Evolutionary conservation across 2,329 filamentous ascomycete species (phyloP).

Genomic region (Trichoderma breve): DNA sequence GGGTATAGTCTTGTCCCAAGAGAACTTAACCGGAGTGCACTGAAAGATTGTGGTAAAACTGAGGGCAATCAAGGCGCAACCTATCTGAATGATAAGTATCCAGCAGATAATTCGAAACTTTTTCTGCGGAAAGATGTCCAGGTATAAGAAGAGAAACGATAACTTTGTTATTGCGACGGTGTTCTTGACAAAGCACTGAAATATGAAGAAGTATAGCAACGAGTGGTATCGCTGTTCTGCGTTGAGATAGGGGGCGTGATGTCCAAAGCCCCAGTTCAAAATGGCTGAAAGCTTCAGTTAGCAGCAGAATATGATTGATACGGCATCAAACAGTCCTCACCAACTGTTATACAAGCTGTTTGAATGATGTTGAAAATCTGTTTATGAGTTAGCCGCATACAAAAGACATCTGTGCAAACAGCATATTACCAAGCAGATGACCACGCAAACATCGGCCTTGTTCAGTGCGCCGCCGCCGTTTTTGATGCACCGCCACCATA

Average conservation of each 20-base stretch:
- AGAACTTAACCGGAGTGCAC: constrained; percentile 1
- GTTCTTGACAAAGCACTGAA: constrained; percentile 13
- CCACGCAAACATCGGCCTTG: constrained; percentile 14
- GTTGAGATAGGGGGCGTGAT: constrained; percentile 5
- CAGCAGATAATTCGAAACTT: constrained; percentile 5
- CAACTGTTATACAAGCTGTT: not conserved
- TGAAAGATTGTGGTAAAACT: constrained; percentile 14
- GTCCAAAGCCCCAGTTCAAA: constrained; percentile 8
- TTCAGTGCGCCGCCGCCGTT: not conserved
- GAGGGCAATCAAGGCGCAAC: not conserved
- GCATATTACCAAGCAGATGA: not conserved
- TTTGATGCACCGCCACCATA: constrained; percentile 14
- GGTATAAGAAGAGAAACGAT: constrained; percentile 11
- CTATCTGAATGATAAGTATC: constrained; percentile 2
- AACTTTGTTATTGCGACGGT: constrained; percentile 8
- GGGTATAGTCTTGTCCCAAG: constrained; percentile 6
- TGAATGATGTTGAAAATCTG: constrained; percentile 13
- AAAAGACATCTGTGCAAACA: not conserved
- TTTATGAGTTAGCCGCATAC: not conserved
- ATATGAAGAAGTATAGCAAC: constrained; percentile 13
- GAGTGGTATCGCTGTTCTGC: constrained; percentile 12
- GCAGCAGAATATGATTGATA: not conserved
- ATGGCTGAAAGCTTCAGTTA: not conserved
- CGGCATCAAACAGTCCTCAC: not conserved
- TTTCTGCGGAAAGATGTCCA: constrained; percentile 9